Evolutionary conservation across 2,329 filamentous ascomycete species (phyloP).

Genomic region (Aspergillus versicolor): DNA sequence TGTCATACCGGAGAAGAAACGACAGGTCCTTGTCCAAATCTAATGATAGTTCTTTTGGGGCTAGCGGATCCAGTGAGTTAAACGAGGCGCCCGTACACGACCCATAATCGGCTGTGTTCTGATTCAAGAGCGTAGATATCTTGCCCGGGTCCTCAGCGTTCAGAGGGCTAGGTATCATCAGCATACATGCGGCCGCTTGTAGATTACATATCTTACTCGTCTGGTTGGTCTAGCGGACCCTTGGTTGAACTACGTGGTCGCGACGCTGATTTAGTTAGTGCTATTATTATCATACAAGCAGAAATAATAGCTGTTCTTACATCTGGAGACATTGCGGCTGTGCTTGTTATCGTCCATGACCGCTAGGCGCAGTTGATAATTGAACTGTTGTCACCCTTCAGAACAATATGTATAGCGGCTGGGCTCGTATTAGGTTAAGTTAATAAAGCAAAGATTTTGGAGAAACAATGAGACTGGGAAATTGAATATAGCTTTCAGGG

Average conservation of each 20-base stretch:
- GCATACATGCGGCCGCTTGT: conserved; percentile 1
- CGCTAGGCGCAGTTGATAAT: background rate
- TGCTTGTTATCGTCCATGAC: conserved; percentile 26
- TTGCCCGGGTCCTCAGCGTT: conserved; percentile 20
- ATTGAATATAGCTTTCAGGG: background rate
- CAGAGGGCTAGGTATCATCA: conserved; percentile 29
- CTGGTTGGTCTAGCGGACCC: conserved; percentile 69
- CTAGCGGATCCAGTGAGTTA: conserved; percentile 35
- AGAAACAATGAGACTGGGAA: background rate
- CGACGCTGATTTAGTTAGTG: conserved; percentile 32
- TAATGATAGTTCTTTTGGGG: conserved; percentile 34
- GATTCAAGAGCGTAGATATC: conserved; percentile 15
- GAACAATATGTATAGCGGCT: background rate
- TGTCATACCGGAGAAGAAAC: conserved; percentile 74
- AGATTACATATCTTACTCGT: conserved; percentile 61
- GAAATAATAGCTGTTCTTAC: conserved; percentile 26
- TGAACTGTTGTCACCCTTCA: background rate
- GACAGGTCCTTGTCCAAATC: conserved; percentile 69
- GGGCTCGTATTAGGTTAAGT: no score
- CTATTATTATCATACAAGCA: background rate
- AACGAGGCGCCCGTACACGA: conserved; percentile 29
- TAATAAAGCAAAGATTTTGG: no score
- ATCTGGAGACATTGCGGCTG: conserved; percentile 37
- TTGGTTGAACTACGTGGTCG: conserved; percentile 60
- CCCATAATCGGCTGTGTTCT: conserved; percentile 16